Percentiles rank a stretch among this genome's conserved stretches.
Evolutionary conservation across 257 asterid species (phyloP).

Genomic region (Salvia hispanica): DNA sequence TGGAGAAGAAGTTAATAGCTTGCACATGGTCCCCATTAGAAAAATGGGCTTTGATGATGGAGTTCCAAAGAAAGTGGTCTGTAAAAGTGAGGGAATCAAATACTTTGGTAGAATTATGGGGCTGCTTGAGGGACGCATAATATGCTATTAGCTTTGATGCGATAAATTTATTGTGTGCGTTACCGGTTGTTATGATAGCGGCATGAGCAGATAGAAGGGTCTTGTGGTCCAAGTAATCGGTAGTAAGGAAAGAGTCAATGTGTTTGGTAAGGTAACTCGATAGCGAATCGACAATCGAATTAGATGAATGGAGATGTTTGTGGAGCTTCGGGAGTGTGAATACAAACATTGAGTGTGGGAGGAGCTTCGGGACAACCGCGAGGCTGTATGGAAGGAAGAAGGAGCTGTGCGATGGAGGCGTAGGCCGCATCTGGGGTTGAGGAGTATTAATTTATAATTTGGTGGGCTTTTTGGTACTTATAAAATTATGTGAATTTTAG

Average conservation of each 20-base stretch:
- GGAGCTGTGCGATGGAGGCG: no score
- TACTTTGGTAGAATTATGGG: slow-evolving; percentile 49
- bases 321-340: slow-evolving; percentile 35
- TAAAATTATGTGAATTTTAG: no score
- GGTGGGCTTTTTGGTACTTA: no score
- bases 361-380: no score
- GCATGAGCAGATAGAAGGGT: slow-evolving; percentile 55
- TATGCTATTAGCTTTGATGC: slow-evolving; percentile 69
- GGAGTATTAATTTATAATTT: no score
- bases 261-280: slow-evolving; percentile 37
- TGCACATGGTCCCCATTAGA: slow-evolving; percentile 47
- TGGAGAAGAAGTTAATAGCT: slow-evolving; percentile 50
- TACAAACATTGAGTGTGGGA: slow-evolving; percentile 34
- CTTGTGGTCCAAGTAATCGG: slow-evolving; percentile 29
- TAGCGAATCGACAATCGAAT: slow-evolving; percentile 31
- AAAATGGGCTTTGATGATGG: slow-evolving; percentile 74
- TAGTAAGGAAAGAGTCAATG: slow-evolving; percentile 49
- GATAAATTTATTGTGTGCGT: slow-evolving; percentile 52
- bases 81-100: slow-evolving; percentile 46
- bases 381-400: no score
- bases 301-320: slow-evolving; percentile 40
- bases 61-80: slow-evolving; percentile 76
- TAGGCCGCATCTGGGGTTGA: no score
- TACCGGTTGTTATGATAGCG: slow-evolving; percentile 52
- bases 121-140: slow-evolving; percentile 55